These are phyloP conservation scores for Suhomyces anneliseae DNA, from an alignment of 1,139 yeast species.

Conservation along the genomic window DNA sequence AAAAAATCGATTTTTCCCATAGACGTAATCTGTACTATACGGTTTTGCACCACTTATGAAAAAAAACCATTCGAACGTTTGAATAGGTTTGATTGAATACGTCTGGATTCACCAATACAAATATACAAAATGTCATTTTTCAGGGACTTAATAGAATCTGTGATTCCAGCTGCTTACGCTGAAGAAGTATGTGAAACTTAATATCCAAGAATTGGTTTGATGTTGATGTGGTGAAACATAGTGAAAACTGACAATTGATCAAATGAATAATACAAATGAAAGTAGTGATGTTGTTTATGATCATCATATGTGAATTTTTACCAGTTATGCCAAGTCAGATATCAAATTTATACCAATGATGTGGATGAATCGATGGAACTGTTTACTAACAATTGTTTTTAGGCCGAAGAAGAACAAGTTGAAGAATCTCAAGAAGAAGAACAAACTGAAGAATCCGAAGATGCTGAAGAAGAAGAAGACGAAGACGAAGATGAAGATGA, in stretches of 20 bases:
- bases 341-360: neutral
- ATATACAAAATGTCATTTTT: slow-evolving; percentile 49
- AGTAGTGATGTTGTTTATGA: neutral
- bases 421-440: slow-evolving; percentile 17
- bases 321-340: no score
- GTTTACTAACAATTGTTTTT: neutral
- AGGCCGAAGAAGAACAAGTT: slow-evolving; percentile 24
- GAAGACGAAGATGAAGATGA: slow-evolving; percentile 74
- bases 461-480: slow-evolving; percentile 50
- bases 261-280: neutral
- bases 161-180: slow-evolving; percentile 85
- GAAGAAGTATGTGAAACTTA: slow-evolving; percentile 57
- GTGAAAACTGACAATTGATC: slow-evolving; percentile 5
- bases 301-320: no score
- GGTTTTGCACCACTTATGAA: slow-evolving; percentile 14
- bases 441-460: slow-evolving; percentile 31
- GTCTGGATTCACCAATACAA: slow-evolving; percentile 1
- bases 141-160: slow-evolving; percentile 79
- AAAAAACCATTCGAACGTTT: slow-evolving; percentile 8
- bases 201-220: neutral
- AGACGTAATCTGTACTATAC: slow-evolving; percentile 9
- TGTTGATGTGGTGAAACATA: neutral
- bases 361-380: neutral
- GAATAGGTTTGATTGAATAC: slow-evolving; percentile 5
- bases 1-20: slow-evolving; percentile 27